Evolutionary conservation across 1,139 yeast species (phyloP), one percentile per base, ranked within the genome.

Genomic region (Wickerhamomyces sp.): DNA sequence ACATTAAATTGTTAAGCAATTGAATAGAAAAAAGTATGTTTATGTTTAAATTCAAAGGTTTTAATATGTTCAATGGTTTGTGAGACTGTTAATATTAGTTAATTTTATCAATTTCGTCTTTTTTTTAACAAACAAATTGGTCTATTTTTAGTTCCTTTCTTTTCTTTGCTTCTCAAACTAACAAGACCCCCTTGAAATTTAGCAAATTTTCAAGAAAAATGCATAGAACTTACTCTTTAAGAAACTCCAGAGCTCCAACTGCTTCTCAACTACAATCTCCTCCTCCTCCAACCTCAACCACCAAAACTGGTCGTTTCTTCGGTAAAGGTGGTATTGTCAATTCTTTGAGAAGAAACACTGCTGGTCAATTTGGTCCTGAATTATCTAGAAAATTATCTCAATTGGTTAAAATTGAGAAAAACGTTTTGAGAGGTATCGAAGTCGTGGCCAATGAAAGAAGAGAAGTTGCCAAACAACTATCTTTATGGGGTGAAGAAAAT

Each of bases 211-310:
- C 5, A 6, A 6, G 7, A 9, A 39, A 19, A 34, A 92, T 92
- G 98, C 97, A 92, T 77, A 86, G 97, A 83, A 90, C 98, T 38
- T 92, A 92, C 68, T 92, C 97, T 30, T 76, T 92, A 69, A 89
- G 98, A 78, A 81, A 89, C 54, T 69, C 84, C 42, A 86, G 95
- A 67, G 97, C 97, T 33, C 97, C 97, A 46, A 90, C 97, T 45
- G 97, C 97, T 45, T 77, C 96, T 52, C 96, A 92, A 70, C 68
- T 90, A 67, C 95, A 86, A 64, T 77, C 88, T 43, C 95, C 96
- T 17, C 96, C 97, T 36, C 96, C 97, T 39, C 97, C 97, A 46
- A 81, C 95, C 37, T 81, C 97, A 37, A 70, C 95, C 37, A 79
- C 96, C 46, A 89, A 90, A 75, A 64, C 76, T 60, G 81, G 86